Percentiles rank a stretch among this genome's conserved stretches.
These are phyloP conservation scores for Russula ochroleuca DNA, from an alignment of 768 basidiomycete species.

Conservation along the genomic window DNA sequence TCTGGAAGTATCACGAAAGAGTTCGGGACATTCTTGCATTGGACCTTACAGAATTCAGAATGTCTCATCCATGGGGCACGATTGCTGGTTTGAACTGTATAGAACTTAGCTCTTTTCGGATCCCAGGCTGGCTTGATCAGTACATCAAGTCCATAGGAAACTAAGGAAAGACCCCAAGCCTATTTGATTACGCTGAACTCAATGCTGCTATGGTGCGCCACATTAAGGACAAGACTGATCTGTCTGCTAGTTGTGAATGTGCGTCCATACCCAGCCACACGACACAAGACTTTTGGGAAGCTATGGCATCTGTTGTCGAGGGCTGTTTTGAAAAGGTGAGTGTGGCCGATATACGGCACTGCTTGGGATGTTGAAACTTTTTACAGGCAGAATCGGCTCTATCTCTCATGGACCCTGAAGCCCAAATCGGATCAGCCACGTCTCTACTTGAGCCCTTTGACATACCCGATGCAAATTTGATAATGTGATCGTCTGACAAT, in stretches of 20 bases:
- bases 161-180: not conserved
- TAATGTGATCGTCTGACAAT: not conserved
- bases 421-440: not conserved
- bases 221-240: not conserved
- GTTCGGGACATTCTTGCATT: too few species aligned
- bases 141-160: constrained; percentile 2
- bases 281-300: constrained; percentile 4
- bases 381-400: constrained; percentile 2
- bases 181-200: constrained; percentile 7
- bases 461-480: not conserved
- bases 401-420: not conserved
- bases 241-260: not conserved
- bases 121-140: constrained; percentile 5
- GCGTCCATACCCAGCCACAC: not conserved
- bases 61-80: not conserved
- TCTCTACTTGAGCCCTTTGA: not conserved
- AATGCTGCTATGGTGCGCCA: not conserved
- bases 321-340: not conserved
- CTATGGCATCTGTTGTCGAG: not conserved
- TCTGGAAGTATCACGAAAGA: too few species aligned
- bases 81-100: too few species aligned
- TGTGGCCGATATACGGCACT: too few species aligned
- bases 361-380: not conserved
- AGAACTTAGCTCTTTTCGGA: not conserved
- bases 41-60: too few species aligned